Conservation (phyloP, 2,329 filamentous ascomycete species). For the Paecilomyces fulvus region DNA sequence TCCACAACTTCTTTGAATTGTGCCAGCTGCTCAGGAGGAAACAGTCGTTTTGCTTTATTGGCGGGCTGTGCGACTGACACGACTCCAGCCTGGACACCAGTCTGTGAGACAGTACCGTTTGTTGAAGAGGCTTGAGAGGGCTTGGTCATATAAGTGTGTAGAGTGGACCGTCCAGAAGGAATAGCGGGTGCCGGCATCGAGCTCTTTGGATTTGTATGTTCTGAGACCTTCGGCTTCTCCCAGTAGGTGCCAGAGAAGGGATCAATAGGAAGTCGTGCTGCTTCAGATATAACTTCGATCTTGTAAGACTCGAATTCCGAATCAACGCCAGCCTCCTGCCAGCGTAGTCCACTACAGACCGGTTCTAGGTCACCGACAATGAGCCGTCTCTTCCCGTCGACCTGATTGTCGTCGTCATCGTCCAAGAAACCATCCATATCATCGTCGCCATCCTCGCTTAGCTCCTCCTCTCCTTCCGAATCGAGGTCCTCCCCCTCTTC, state of each 20-base stretch:
- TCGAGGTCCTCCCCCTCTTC: constrained; percentile 64
- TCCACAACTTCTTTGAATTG: constrained; percentile 64
- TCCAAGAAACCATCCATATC: constrained; percentile 89
- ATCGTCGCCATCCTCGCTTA: constrained; percentile 60
- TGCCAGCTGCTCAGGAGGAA: constrained; percentile 52
- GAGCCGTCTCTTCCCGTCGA: constrained; percentile 48
- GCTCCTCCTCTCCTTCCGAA: constrained; percentile 56
- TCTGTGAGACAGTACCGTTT: neutral
- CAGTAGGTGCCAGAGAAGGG: constrained; percentile 81
- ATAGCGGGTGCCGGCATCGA: neutral
- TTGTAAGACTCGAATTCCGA: constrained; percentile 51
- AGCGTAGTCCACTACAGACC: constrained; percentile 71
- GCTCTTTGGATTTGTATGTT: constrained; percentile 12
- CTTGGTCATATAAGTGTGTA: constrained; percentile 15
- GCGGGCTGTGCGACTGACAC: neutral
- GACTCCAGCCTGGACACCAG: constrained; percentile 7
- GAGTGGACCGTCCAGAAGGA: constrained; percentile 7
- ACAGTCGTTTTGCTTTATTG: constrained; percentile 30
- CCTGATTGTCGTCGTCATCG: constrained; percentile 64
- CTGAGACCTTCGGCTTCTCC: constrained; percentile 34
- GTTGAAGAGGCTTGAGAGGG: constrained; percentile 11
- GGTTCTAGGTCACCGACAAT: constrained; percentile 64
- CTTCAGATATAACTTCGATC: constrained; percentile 63
- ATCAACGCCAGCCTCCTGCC: constrained; percentile 53
- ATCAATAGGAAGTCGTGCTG: constrained; percentile 57